Evolutionary conservation across 805 yeast genomes (phyloP).

Genomic region (Saturnispora sanitii): DNA sequence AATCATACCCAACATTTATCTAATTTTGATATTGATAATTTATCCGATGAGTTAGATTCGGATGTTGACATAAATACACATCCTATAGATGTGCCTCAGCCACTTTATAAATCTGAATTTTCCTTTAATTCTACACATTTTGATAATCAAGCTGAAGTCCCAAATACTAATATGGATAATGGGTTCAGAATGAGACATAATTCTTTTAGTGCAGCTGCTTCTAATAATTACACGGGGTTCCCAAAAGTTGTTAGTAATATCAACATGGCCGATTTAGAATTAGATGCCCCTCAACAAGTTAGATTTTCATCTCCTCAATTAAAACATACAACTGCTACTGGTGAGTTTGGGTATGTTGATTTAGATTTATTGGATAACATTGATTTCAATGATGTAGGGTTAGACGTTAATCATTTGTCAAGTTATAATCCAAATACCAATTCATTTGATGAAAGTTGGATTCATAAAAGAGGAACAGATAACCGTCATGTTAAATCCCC

Average conservation of each 20-base stretch:
- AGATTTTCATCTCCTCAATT: constrained; percentile 76
- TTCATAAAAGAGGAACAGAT: not conserved
- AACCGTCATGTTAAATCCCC: not conserved
- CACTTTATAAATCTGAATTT: constrained; percentile 6
- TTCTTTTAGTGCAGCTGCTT: constrained; percentile 58
- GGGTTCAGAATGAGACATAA: no score
- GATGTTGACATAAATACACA: constrained; percentile 10
- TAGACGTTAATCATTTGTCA: constrained; percentile 12
- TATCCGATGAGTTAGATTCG: constrained; percentile 12
- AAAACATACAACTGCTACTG: constrained; percentile 18
- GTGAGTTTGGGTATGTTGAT: constrained; percentile 27
- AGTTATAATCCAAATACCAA: constrained; percentile 5
- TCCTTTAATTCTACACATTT: not conserved
- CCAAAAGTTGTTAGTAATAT: constrained; percentile 12
- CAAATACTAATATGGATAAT: no score
- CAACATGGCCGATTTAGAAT: constrained; percentile 11
- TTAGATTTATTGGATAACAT: constrained; percentile 21
- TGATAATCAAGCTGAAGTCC: no score
- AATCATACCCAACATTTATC: not conserved
- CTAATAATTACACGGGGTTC: constrained; percentile 46
- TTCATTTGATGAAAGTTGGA: not conserved
- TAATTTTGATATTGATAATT: not conserved
- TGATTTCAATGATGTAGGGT: constrained; percentile 20
- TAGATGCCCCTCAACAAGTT: constrained; percentile 55
- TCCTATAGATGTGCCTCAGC: constrained; percentile 11